Conservation (phyloP, 2,329 filamentous ascomycete genomes). For the Zymoseptoria crescenta region DNA sequence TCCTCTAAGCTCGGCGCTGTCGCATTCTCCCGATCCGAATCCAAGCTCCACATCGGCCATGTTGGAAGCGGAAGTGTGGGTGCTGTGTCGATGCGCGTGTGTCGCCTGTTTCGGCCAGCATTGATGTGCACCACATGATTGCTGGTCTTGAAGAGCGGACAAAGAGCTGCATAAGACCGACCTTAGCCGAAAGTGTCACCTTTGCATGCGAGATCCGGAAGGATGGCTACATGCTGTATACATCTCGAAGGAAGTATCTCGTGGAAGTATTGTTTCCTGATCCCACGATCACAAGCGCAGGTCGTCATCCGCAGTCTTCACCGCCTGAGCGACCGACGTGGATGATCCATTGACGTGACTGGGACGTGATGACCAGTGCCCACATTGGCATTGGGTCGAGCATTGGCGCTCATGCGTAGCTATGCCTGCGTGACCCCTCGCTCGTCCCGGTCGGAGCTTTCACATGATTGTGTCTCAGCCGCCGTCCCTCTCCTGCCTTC, state of each 20-base stretch:
- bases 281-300: background rate
- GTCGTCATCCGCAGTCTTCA: background rate
- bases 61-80: background rate
- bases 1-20: background rate
- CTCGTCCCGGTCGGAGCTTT: background rate
- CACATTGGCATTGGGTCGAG: background rate
- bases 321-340: background rate
- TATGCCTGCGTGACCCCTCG: background rate
- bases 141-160: background rate
- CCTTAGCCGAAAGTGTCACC: background rate
- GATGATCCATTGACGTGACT: background rate
- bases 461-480: background rate
- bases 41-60: background rate
- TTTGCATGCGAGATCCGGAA: background rate
- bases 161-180: background rate
- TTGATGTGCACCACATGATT: background rate
- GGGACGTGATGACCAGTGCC: background rate
- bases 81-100: background rate
- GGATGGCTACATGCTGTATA: background rate
- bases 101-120: background rate
- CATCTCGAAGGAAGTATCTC: background rate
- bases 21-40: background rate
- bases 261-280: background rate
- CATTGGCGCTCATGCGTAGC: background rate
- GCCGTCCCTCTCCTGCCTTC: background rate